Evolutionary conservation across 805 yeast species (phyloP).

Genomic region (Candida tallmaniae): DNA sequence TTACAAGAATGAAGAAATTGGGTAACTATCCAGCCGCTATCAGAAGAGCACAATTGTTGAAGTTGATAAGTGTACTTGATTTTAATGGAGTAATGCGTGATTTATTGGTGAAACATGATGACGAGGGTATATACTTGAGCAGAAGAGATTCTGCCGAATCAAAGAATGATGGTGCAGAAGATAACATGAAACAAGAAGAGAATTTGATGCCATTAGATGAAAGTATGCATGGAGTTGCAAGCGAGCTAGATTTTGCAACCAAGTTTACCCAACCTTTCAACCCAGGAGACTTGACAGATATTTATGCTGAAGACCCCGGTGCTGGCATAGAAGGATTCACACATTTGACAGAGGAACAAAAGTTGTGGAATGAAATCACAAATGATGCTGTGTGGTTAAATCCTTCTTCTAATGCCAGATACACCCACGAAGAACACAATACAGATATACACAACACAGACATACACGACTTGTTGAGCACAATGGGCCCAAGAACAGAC

Average conservation of each 20-base stretch:
- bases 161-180: neutral
- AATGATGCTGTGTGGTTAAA: slow-evolving; percentile 73
- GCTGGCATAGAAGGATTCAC: slow-evolving; percentile 42
- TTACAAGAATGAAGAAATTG: slow-evolving; percentile 69
- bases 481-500: slow-evolving; percentile 2
- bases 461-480: slow-evolving; percentile 6
- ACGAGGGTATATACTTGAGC: slow-evolving; percentile 23
- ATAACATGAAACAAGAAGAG: neutral
- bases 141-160: neutral
- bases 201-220: neutral
- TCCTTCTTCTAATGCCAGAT: slow-evolving; percentile 9
- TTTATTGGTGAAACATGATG: slow-evolving; percentile 55
- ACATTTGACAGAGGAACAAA: slow-evolving; percentile 38
- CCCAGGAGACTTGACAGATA: slow-evolving; percentile 18
- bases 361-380: slow-evolving; percentile 75
- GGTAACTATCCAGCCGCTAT: slow-evolving; percentile 81
- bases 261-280: slow-evolving; percentile 14
- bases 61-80: slow-evolving; percentile 60
- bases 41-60: slow-evolving; percentile 65
- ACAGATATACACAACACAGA: neutral
- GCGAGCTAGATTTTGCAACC: slow-evolving; percentile 4
- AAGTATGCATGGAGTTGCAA: neutral
- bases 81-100: slow-evolving; percentile 61
- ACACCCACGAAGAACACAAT: neutral
- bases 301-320: slow-evolving; percentile 33